Conservation (phyloP, 345 rosid species). For the Citrus australasica region DNA sequence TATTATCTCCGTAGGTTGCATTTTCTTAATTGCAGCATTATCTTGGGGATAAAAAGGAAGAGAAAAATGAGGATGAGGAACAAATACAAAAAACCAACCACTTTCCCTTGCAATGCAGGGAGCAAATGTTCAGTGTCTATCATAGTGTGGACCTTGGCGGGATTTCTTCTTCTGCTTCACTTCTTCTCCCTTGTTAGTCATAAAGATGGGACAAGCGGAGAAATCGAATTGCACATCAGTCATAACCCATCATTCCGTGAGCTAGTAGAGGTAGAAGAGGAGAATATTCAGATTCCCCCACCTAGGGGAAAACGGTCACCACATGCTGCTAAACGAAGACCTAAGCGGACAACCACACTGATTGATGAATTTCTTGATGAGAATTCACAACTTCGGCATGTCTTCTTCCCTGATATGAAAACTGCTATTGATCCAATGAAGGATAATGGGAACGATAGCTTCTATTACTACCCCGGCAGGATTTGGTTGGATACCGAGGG, state of each 20-base stretch:
- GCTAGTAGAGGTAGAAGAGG: constrained; percentile 78
- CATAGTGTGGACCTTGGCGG: constrained; percentile 69
- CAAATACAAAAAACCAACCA: constrained; percentile 70
- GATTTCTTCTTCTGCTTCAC: constrained; percentile 60
- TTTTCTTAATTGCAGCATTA: constrained; percentile 56
- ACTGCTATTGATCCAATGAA: constrained; percentile 58
- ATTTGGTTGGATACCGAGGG: constrained; percentile 94
- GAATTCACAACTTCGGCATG: constrained; percentile 68
- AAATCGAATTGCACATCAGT: constrained; percentile 34
- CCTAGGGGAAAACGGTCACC: constrained; percentile 80
- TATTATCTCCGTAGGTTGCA: constrained; percentile 41
- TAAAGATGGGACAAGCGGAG: constrained; percentile 32
- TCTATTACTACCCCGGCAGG: constrained; percentile 61
- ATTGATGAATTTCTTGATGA: constrained; percentile 97
- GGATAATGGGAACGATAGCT: constrained; percentile 50
- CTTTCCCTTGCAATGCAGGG: constrained; percentile 74
- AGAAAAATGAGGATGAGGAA: constrained; percentile 71
- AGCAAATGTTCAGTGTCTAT: constrained; percentile 57
- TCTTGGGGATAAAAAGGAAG: constrained; percentile 51
- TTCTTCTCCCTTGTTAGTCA: constrained; percentile 43
- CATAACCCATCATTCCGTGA: constrained; percentile 49
- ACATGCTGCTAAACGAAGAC: constrained; percentile 78
- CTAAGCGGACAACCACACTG: constrained; percentile 61
- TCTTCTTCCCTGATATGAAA: constrained; percentile 73
- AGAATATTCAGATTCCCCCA: constrained; percentile 69